phyloP scores from a whole-genome alignment of 129 eudicot species.

The Artemisia tridentata region DNA sequence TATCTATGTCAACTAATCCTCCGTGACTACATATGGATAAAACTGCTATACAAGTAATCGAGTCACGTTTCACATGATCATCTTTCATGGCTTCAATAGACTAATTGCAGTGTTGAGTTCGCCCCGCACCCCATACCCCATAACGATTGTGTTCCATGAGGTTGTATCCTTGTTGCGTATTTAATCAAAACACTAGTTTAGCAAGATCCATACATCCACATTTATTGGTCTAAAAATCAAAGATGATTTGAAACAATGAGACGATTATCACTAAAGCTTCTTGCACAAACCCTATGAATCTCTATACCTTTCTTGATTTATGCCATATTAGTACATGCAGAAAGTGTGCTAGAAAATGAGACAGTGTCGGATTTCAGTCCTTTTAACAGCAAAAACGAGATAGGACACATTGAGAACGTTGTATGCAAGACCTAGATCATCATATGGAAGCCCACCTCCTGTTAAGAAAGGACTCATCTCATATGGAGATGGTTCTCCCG shows the following conservation, averaged over 20 bases:
- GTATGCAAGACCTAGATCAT: conserved; percentile 59
- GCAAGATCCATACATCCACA: conserved; percentile 58
- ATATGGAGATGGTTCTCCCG: conserved; percentile 92
- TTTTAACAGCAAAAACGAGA: conserved; percentile 33
- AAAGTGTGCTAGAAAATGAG: conserved; percentile 50
- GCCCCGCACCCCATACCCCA: conserved; percentile 51
- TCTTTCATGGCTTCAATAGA: conserved; percentile 43
- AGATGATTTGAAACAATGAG: conserved; percentile 52
- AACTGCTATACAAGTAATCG: no score
- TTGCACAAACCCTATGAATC: conserved; percentile 51
- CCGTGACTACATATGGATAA: conserved; percentile 1
- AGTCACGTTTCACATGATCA: no score
- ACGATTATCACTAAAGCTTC: conserved; percentile 35
- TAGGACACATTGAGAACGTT: no score
- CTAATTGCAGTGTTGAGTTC: conserved; percentile 36
- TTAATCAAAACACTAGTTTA: conserved; percentile 26
- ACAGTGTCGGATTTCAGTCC: conserved; percentile 32
- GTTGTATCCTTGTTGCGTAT: conserved; percentile 36
- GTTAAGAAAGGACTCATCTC: conserved; percentile 79
- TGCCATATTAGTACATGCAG: conserved; percentile 63
- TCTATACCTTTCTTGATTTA: conserved; percentile 57
- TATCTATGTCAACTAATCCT: conserved; percentile 44
- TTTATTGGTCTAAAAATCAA: conserved; percentile 71
- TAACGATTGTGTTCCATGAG: conserved; percentile 66
- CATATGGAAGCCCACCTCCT: conserved; percentile 68